Percentiles rank a stretch among this genome's conserved stretches.
Conservation (phyloP, 2,329 filamentous ascomycete genomes). For the Monosporascus sp. region DNA sequence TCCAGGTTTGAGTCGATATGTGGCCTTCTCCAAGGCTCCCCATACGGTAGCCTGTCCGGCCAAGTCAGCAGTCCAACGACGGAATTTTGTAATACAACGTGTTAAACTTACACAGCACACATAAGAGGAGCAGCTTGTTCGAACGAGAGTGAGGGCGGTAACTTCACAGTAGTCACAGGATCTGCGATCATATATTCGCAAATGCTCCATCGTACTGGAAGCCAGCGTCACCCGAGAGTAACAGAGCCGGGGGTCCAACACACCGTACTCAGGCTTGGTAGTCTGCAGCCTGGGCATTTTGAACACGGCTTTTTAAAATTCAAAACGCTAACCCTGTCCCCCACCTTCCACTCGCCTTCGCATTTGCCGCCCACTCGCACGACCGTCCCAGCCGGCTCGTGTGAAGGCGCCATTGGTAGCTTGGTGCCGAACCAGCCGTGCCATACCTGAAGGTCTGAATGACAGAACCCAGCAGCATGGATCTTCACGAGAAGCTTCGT, state of each 20-base stretch:
- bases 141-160: slow-evolving; percentile 24
- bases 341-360: slow-evolving; percentile 19
- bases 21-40: slow-evolving; percentile 28
- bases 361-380: slow-evolving; percentile 22
- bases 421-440: slow-evolving; percentile 27
- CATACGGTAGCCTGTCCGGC: slow-evolving; percentile 26
- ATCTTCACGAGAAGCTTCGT: slow-evolving; percentile 28
- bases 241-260: slow-evolving; percentile 27
- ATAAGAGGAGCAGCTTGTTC: slow-evolving; percentile 32
- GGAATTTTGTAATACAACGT: background rate
- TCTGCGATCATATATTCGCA: slow-evolving; percentile 29
- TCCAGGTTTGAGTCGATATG: slow-evolving; percentile 14
- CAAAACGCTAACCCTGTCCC: slow-evolving; percentile 31
- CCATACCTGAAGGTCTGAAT: slow-evolving; percentile 31
- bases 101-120: slow-evolving; percentile 25
- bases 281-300: slow-evolving; percentile 22
- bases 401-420: slow-evolving; percentile 27
- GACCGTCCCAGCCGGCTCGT: slow-evolving; percentile 31
- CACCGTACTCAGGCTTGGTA: slow-evolving; percentile 9
- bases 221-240: slow-evolving; percentile 26
- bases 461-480: slow-evolving; percentile 32
- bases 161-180: slow-evolving; percentile 21
- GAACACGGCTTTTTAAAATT: slow-evolving; percentile 30
- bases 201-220: slow-evolving; percentile 31
- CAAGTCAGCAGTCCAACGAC: background rate